Conservation (phyloP, 2,329 filamentous ascomycete genomes). For the Penicillium fuscoglaucum region DNA sequence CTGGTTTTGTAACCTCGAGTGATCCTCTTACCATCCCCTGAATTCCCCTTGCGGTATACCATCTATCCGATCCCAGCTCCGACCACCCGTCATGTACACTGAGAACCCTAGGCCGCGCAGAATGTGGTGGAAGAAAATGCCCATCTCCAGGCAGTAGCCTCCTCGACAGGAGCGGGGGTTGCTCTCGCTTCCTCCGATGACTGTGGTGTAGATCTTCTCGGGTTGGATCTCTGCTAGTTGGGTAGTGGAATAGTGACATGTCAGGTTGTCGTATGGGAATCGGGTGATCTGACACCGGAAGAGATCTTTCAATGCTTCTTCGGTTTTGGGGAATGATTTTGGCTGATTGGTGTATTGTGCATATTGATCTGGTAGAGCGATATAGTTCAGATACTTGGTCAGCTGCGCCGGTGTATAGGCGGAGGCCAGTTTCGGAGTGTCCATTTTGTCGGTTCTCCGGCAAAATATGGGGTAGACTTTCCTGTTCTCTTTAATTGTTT, state of each 20-base stretch:
- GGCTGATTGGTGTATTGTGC: conserved; percentile 19
- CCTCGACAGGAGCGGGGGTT: conserved; percentile 44
- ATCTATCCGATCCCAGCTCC: conserved; percentile 37
- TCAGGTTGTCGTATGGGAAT: conserved; percentile 59
- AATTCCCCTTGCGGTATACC: conserved; percentile 32
- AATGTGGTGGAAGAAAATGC: conserved; percentile 58
- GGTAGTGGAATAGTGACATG: conserved; percentile 52
- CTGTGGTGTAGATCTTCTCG: conserved; percentile 52
- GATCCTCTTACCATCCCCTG: conserved; percentile 15
- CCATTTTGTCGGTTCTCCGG: neutral
- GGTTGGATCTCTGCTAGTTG: conserved; percentile 48
- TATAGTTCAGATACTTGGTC: conserved; percentile 34
- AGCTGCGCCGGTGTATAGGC: conserved; percentile 34
- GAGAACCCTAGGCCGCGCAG: conserved; percentile 54
- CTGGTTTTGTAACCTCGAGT: neutral
- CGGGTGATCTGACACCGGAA: conserved; percentile 47
- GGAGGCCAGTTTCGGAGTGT: conserved; percentile 13
- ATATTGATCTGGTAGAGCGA: conserved; percentile 31
- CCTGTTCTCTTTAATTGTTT: no score
- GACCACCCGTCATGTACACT: conserved; percentile 53
- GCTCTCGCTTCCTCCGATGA: conserved; percentile 37
- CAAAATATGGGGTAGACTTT: no score
- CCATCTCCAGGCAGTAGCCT: conserved; percentile 63
- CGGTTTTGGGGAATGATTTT: conserved; percentile 37
- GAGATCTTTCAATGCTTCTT: conserved; percentile 43